Evolutionary conservation across 441 rosid genomes (phyloP).

Genomic region (Metrosideros polymorpha): DNA sequence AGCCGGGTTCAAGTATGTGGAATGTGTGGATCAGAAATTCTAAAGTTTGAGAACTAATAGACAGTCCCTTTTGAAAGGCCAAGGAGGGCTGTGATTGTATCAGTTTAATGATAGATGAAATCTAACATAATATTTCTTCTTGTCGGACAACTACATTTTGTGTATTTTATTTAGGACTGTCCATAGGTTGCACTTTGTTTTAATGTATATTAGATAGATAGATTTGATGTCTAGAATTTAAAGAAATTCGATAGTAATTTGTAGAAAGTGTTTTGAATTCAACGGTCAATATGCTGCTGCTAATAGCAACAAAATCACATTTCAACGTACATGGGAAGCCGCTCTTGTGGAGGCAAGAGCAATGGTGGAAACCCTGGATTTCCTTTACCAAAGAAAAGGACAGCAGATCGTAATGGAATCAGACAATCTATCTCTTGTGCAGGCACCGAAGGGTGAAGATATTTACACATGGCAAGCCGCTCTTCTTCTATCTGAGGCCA

Average conservation of each 20-base stretch:
- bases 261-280: neutral
- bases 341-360: too few species aligned
- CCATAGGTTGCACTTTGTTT: neutral
- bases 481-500: too few species aligned
- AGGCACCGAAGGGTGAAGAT: too few species aligned
- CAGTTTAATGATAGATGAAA: fast-evolving
- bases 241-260: neutral
- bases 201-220: neutral
- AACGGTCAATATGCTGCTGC: neutral
- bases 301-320: neutral
- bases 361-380: too few species aligned
- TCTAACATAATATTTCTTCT: neutral
- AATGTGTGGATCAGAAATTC: too few species aligned
- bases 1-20: too few species aligned
- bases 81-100: neutral
- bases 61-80: neutral
- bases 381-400: too few species aligned
- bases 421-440: too few species aligned
- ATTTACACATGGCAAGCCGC: too few species aligned
- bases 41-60: too few species aligned
- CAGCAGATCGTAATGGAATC: too few species aligned
- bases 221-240: neutral
- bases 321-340: too few species aligned
- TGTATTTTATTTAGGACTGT: neutral
- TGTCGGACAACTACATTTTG: neutral